A percentile compares a stretch with the other conserved stretches of the same genome.
Evolutionary conservation across 2,329 filamentous ascomycete species (phyloP).

Genomic region (Colletotrichum aenigma): DNA sequence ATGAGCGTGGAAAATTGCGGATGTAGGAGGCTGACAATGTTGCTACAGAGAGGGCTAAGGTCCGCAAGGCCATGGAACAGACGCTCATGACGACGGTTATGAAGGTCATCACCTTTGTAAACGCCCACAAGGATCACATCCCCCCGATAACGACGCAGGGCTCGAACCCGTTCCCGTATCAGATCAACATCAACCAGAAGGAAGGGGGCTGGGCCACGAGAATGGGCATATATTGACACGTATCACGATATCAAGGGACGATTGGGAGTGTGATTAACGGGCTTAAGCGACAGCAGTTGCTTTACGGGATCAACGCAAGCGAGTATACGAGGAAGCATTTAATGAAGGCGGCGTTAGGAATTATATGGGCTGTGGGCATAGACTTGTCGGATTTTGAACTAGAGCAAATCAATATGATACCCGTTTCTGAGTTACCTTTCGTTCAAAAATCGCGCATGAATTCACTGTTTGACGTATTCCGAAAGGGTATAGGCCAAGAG

Average conservation of each 20-base stretch:
- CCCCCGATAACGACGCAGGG: slow-evolving; percentile 94
- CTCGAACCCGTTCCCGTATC: slow-evolving; percentile 94
- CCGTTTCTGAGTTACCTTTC: not conserved
- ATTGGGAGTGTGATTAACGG: not conserved
- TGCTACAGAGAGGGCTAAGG: slow-evolving; percentile 79
- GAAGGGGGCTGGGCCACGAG: slow-evolving; percentile 78
- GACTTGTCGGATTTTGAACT: not conserved
- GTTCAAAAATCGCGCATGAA: not conserved
- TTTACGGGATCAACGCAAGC: not conserved
- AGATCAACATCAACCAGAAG: slow-evolving; percentile 87
- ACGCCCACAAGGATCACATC: slow-evolving; percentile 92
- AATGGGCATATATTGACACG: slow-evolving; percentile 71
- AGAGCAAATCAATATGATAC: slow-evolving; percentile 12
- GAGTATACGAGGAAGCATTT: not conserved
- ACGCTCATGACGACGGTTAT: slow-evolving; percentile 85
- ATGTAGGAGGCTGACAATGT: not conserved
- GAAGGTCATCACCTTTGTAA: slow-evolving; percentile 88
- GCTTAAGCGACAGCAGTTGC: not conserved
- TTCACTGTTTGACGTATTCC: not conserved
- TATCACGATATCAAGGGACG: not conserved
- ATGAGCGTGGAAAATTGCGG: not conserved
- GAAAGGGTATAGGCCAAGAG: not conserved
- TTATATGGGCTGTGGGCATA: not conserved
- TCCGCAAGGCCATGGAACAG: slow-evolving; percentile 88
- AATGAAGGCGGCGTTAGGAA: not conserved